phyloP scores from a whole-genome alignment of 805 yeast genomes.

The Wickerhamomyces subpelliculosus region DNA sequence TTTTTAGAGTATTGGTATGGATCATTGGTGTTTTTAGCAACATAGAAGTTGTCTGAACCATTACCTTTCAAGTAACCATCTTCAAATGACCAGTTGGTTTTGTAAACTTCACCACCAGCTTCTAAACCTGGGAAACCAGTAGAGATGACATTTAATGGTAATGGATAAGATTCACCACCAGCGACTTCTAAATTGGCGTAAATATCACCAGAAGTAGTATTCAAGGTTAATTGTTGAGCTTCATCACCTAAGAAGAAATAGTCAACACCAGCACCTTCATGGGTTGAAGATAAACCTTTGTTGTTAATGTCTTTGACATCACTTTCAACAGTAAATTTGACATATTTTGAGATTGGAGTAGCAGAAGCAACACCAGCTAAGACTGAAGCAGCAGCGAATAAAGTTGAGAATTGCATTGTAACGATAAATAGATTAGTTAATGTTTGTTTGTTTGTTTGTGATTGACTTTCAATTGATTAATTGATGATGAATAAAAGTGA shows the following conservation, averaged over 20 bases:
- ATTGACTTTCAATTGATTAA: no score
- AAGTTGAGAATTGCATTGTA: conserved; percentile 6
- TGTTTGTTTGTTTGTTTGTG: not conserved
- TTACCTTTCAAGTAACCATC: conserved; percentile 22
- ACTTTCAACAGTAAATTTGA: not conserved
- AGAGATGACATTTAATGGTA: not conserved
- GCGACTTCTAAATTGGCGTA: not conserved
- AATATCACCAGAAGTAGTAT: conserved; percentile 4
- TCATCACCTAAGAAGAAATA: conserved; percentile 11
- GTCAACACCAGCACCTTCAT: conserved; percentile 18
- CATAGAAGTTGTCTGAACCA: conserved; percentile 31
- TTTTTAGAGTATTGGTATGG: conserved; percentile 33
- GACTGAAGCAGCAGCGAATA: conserved; percentile 1
- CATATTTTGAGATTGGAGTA: conserved; percentile 2
- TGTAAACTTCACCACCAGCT: conserved; percentile 3
- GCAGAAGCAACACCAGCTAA: conserved; percentile 3
- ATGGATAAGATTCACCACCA: not conserved
- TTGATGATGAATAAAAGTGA: not conserved
- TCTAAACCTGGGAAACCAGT: conserved; percentile 11
- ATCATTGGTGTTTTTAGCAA: conserved; percentile 36
- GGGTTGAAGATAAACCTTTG: conserved; percentile 8
- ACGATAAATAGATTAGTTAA: not conserved
- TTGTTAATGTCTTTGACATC: not conserved
- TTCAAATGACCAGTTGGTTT: conserved; percentile 6
- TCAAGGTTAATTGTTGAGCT: conserved; percentile 4